These are phyloP conservation scores for Yarrowia deformans DNA, from an alignment of 805 yeast genomes.

Conservation along the genomic window DNA sequence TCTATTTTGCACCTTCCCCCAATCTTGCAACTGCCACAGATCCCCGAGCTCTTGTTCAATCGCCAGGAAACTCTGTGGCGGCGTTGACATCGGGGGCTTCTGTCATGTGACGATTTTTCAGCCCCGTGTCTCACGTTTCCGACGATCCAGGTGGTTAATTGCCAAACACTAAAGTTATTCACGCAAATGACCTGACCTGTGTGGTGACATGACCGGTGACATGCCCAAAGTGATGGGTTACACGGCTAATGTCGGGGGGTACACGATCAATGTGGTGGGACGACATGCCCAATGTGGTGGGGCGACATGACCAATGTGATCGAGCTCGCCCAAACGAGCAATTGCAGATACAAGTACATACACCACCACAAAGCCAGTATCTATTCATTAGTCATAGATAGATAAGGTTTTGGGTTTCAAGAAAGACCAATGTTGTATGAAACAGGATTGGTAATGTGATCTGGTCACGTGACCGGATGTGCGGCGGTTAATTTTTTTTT, in stretches of 20 bases:
- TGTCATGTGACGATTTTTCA: constrained; percentile 1
- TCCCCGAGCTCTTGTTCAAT: background rate
- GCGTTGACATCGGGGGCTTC: background rate
- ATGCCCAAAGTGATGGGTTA: too few relatives aligned
- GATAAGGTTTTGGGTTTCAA: background rate
- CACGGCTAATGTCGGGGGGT: too few relatives aligned
- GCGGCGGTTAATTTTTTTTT: too few relatives aligned
- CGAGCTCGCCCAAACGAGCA: background rate
- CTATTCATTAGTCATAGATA: background rate
- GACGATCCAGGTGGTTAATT: constrained; percentile 1
- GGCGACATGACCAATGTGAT: too few relatives aligned
- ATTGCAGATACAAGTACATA: constrained; percentile 1
- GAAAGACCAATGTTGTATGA: constrained; percentile 1
- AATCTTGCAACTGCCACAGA: background rate
- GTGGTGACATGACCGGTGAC: too few relatives aligned
- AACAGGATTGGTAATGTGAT: constrained; percentile 1
- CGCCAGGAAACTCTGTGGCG: background rate
- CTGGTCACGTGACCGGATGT: constrained; percentile 11
- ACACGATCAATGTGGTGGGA: too few relatives aligned
- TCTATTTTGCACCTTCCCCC: background rate
- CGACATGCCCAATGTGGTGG: too few relatives aligned
- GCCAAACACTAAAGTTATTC: background rate
- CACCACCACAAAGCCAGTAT: constrained; percentile 13
- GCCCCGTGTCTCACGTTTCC: constrained; percentile 4
- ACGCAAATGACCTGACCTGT: too few relatives aligned